These are phyloP conservation scores for Thraustochytrium striatum DNA, from an alignment of 352 stramenopile genomes.

Conservation along the genomic window DNA sequence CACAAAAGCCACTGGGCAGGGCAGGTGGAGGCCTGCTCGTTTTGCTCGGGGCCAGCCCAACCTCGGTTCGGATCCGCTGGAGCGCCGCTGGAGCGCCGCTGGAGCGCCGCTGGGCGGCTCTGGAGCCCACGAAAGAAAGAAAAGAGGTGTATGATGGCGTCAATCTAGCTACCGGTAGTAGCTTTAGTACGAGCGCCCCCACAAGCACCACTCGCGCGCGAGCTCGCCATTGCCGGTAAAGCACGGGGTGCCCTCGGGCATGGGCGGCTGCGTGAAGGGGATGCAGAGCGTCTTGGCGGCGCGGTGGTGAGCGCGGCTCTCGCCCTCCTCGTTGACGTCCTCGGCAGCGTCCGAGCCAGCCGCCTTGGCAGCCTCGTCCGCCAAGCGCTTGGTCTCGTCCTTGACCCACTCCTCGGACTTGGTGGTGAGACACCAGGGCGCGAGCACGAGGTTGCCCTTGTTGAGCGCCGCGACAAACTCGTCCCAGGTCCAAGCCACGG, in stretches of 20 bases:
- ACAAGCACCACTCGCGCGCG: slow-evolving; percentile 86
- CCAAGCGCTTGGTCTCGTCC: slow-evolving; percentile 67
- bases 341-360: slow-evolving; percentile 52
- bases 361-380: slow-evolving; percentile 62
- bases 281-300: slow-evolving; percentile 99
- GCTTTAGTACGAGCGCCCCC: slow-evolving; percentile 86
- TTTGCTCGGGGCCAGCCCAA: too few relatives aligned
- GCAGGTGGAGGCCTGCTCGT: too few relatives aligned
- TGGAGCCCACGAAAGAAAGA: too few relatives aligned
- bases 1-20: too few relatives aligned
- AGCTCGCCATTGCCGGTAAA: slow-evolving; percentile 91
- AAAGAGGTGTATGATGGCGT: too few relatives aligned
- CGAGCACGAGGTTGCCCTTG: slow-evolving; percentile 90
- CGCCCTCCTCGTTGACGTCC: slow-evolving; percentile 61
- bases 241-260: slow-evolving; percentile 89
- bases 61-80: too few relatives aligned
- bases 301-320: slow-evolving; percentile 61
- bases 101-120: too few relatives aligned
- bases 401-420: slow-evolving; percentile 87
- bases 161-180: too few relatives aligned
- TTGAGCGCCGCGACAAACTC: slow-evolving; percentile 97
- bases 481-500: slow-evolving; percentile 92
- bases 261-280: slow-evolving; percentile 86
- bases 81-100: too few relatives aligned
- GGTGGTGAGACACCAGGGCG: slow-evolving; percentile 86